Evolutionary conservation across 306 rosid species (phyloP), one percentile per base, ranked within the genome.

Genomic region (Elaeagnus macrophylla): DNA sequence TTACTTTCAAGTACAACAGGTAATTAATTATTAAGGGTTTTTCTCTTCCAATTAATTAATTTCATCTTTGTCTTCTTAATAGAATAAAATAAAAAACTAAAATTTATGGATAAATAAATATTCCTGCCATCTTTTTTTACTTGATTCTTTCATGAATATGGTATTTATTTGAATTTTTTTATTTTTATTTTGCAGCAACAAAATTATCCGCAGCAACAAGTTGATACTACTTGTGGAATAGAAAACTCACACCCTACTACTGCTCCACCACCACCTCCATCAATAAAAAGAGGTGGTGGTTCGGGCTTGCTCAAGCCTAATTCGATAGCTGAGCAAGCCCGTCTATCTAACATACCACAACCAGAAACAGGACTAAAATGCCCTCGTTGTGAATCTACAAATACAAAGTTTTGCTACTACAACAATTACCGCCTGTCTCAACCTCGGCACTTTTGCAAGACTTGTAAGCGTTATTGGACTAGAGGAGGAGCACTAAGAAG

Each of bases 381-480:
- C 57, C 97, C 97, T 9, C 62, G 97, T 32, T 89, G 97, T 35
- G 97, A 89, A 55, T 89, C 97, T 1, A 61, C 72, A 9, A 85
- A 89, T 64, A 89, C 97, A 14, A 89, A 89, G 77, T 89, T 89
- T 20, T 89, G 97, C 58, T 89, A 89, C 75, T 89, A 80, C 75
- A 89, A 89, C 75, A 89, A 89, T 48, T 89, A 89, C 66, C 85
- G 65, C 54, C 85, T 74, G 0, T 67, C 95, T 1, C 97, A 89
- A 71, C 97, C 95, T 0, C 89, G 97, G 5, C 97, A 89, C 77
- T 85, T 82, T 56, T 89, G 97, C 78, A 85, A 85, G 78, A 75
- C 87, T 9, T 89, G 97, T 32, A 78, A 94, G 7, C 94, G 97
- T 1, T 89, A 89, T 65, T 89, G 97, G 97, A 89, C 97, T 0